These are phyloP conservation scores for Lichtheimia corymbifera DNA, from an alignment of 371 early-diverging fungal species.

Conservation along the genomic window DNA sequence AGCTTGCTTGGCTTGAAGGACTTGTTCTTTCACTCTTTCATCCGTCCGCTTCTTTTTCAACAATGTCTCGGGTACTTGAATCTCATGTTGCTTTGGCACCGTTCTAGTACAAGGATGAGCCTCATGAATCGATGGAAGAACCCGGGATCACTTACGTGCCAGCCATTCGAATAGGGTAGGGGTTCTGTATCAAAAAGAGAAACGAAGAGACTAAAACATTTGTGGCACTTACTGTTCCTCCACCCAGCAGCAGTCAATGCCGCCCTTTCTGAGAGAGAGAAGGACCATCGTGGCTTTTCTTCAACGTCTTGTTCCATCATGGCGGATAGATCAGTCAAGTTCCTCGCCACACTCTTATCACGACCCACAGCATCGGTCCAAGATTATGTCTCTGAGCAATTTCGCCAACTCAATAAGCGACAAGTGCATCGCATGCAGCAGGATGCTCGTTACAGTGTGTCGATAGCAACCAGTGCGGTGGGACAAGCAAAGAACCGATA, in stretches of 20 bases:
- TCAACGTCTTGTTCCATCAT: too few relatives aligned
- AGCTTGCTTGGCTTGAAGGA: slow-evolving; percentile 1
- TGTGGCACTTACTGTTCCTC: too few relatives aligned
- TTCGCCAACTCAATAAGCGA: slow-evolving; percentile 16
- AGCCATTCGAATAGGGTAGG: too few relatives aligned
- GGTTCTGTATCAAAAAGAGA: too few relatives aligned
- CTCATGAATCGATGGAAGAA: too few relatives aligned
- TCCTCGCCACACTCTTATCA: neutral
- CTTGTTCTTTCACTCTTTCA: slow-evolving; percentile 73
- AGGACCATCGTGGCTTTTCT: too few relatives aligned
- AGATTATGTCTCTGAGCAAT: slow-evolving; percentile 12
- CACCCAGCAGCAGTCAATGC: too few relatives aligned
- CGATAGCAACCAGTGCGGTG: slow-evolving; percentile 12
- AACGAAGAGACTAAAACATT: too few relatives aligned
- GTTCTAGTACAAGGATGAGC: neutral
- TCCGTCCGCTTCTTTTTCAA: slow-evolving; percentile 93
- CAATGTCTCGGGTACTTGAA: slow-evolving; percentile 90
- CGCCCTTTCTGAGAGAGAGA: too few relatives aligned
- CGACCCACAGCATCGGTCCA: neutral
- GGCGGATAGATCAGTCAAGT: too few relatives aligned
- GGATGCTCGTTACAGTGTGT: slow-evolving; percentile 7
- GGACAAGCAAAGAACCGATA: slow-evolving; percentile 42
- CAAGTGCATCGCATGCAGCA: slow-evolving; percentile 10
- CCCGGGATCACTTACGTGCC: too few relatives aligned
- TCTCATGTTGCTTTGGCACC: slow-evolving; percentile 58